Base-by-base conservation (phyloP, 805 yeast species). In the Vanderwaltozyma tropicalis region DNA sequence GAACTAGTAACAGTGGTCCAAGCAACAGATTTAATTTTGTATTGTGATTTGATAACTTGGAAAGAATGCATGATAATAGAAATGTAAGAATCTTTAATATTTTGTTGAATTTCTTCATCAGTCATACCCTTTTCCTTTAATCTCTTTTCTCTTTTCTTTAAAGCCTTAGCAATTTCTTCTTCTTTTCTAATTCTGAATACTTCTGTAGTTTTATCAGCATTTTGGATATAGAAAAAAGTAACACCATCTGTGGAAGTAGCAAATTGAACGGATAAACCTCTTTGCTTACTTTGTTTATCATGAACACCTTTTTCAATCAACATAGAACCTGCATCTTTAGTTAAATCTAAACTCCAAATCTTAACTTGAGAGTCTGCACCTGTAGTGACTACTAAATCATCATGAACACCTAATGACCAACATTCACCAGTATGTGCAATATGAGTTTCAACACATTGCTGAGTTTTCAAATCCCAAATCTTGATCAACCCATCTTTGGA, bases 371-470 rank as follows among this genome's bases (percentile, higher is more conserved):
- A 78, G 45, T 84, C 87, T 50, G 76, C 73, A 31, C 95, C 88
- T 21, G 82, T 71, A 1, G 96, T 87, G 16, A 87, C 60, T 21
- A 73, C 63, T 37, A 78, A 45, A 24, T 64, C 57, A 9, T 59
- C 55, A 31, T 66, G 63, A 15, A 76, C 55, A 3, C 75, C 82
- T 51, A 87, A 58, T 3, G 83, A 67, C 97, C 97, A 92, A 63
- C 96, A 85, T 59, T 92, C 97, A 41, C 89, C 88, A 17, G 82
- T 70, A 56, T 86, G 95, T 0, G 96, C 95, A 43, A 87, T 77
- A 56, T 88, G 96, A 1, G 97, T 88, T 57, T 92, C 99, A 5
- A 87, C 67, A 61, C 96, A 85, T 57, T 86, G 94, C 55, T 83
- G 86, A 4, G 92, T 65, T 50, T 78, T 80, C 48, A 92, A 62